A percentile compares a stretch with the other conserved stretches of the same genome.
Conservation (phyloP, 2,329 filamentous ascomycete species). For the Penicillium sp. region DNA sequence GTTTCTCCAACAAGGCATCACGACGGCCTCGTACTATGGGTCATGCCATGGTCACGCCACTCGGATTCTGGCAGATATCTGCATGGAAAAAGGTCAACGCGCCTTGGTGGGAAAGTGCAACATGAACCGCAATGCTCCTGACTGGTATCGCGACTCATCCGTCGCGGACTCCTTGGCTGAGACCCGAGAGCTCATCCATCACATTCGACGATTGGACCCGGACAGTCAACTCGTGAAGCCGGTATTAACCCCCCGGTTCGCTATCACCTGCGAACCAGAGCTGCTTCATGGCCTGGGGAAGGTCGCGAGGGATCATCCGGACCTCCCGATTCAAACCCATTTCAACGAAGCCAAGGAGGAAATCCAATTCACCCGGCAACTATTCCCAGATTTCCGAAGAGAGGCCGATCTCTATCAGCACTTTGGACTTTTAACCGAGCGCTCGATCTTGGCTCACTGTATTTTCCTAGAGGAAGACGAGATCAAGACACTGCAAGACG, state of each 20-base stretch:
- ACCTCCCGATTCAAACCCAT: constrained; percentile 59
- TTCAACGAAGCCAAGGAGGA: constrained; percentile 62
- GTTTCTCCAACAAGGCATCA: constrained; percentile 51
- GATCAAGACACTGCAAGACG: constrained; percentile 42
- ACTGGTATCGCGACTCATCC: constrained; percentile 48
- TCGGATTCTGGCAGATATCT: constrained; percentile 31
- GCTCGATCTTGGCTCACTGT: constrained; percentile 61
- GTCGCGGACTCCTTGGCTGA: constrained; percentile 46
- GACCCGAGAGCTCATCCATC: constrained; percentile 48
- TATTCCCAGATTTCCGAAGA: constrained; percentile 53
- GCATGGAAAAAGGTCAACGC: constrained; percentile 30
- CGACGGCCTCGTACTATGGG: constrained; percentile 36
- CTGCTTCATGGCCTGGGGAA: constrained; percentile 53
- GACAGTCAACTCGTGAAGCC: constrained; percentile 42
- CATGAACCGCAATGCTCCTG: constrained; percentile 42
- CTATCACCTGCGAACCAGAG: constrained; percentile 53
- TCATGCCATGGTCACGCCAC: constrained; percentile 30
- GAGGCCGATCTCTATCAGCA: constrained; percentile 57
- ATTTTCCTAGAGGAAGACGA: constrained; percentile 57
- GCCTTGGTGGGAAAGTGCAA: constrained; percentile 36
- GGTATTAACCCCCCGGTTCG: constrained; percentile 56
- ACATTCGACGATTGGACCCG: constrained; percentile 46
- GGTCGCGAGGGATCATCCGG: constrained; percentile 46
- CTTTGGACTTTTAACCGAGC: constrained; percentile 50
- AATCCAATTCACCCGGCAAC: constrained; percentile 48